These are phyloP conservation scores for Colletotrichum acutatum DNA, from an alignment of 2,329 filamentous ascomycete genomes.

Conservation along the genomic window DNA sequence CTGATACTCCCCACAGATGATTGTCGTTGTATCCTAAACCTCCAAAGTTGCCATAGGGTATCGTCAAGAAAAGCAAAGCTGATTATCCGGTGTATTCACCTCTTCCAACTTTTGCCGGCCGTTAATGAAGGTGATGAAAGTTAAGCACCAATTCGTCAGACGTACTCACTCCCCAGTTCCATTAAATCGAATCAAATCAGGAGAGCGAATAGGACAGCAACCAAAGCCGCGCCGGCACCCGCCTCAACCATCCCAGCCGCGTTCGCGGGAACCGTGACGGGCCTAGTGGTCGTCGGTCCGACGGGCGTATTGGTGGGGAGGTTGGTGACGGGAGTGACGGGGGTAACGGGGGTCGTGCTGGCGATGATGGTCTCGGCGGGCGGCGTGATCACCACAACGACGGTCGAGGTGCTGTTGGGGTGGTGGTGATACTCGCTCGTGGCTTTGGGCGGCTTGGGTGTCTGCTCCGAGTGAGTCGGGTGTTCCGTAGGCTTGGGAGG, in stretches of 20 bases:
- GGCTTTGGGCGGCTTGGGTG: slow-evolving; percentile 19
- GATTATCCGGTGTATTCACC: neutral
- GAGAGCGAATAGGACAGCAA: slow-evolving; percentile 52
- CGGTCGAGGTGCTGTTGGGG: slow-evolving; percentile 23
- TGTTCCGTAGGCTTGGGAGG: slow-evolving; percentile 19
- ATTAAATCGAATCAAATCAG: slow-evolving; percentile 11
- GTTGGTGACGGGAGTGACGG: neutral
- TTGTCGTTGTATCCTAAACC: neutral
- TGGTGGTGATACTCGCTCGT: slow-evolving; percentile 10
- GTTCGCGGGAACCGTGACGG: slow-evolving; percentile 45
- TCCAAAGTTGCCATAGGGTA: slow-evolving; percentile 21
- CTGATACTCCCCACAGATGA: neutral
- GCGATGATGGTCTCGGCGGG: slow-evolving; percentile 14
- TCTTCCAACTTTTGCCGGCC: slow-evolving; percentile 20
- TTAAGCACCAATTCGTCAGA: neutral
- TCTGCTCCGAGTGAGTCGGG: neutral
- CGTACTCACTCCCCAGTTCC: neutral
- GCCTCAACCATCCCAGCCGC: slow-evolving; percentile 49
- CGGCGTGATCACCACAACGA: slow-evolving; percentile 19
- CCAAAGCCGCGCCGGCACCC: slow-evolving; percentile 49
- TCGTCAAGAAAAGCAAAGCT: neutral
- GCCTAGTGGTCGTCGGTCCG: slow-evolving; percentile 14
- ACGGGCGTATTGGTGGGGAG: slow-evolving; percentile 15
- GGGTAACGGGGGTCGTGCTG: slow-evolving; percentile 6
- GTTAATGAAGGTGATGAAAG: slow-evolving; percentile 31